A percentile compares a stretch with the other conserved stretches of the same genome.
These are phyloP conservation scores for Juglanconis sp. DNA, from an alignment of 2,329 filamentous ascomycete species.

Conservation along the genomic window DNA sequence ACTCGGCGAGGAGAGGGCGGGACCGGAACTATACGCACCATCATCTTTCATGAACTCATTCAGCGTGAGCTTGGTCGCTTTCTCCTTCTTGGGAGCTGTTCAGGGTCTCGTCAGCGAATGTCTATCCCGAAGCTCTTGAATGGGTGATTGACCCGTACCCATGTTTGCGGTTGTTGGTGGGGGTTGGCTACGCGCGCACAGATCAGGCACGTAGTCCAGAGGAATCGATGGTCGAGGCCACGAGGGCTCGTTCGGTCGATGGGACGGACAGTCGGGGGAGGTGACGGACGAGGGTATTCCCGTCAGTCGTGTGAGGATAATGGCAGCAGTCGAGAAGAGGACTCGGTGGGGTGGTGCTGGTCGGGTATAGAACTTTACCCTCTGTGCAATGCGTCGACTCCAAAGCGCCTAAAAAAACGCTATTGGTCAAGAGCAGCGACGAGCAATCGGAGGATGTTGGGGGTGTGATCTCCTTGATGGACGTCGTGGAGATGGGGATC, in stretches of 20 bases:
- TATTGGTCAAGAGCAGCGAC: not conserved
- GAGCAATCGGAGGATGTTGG: not conserved
- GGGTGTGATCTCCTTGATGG: not conserved
- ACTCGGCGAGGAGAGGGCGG: not conserved
- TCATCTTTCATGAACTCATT: constrained; percentile 92
- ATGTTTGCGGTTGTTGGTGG: constrained; percentile 51
- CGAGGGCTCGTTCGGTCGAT: not conserved
- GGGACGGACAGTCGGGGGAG: not conserved
- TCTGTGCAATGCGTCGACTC: not conserved
- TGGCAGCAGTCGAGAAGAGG: not conserved
- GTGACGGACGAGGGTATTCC: not conserved
- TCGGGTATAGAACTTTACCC: not conserved
- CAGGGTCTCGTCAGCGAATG: constrained; percentile 40
- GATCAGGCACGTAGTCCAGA: constrained; percentile 19
- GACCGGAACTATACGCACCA: constrained; percentile 58
- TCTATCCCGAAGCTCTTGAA: constrained; percentile 15
- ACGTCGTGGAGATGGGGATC: not conserved
- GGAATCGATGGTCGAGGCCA: not conserved
- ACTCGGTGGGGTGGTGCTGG: not conserved
- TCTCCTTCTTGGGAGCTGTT: constrained; percentile 86
- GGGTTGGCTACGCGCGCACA: constrained; percentile 46
- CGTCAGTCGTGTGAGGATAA: not conserved
- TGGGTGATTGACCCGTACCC: constrained; percentile 38
- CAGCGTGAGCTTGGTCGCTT: constrained; percentile 95
- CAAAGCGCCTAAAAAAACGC: not conserved